A percentile compares a stretch with the other conserved stretches of the same genome.
phyloP scores from a whole-genome alignment of 2,329 filamentous ascomycete species.

The Alternaria hordeiaustralica region DNA sequence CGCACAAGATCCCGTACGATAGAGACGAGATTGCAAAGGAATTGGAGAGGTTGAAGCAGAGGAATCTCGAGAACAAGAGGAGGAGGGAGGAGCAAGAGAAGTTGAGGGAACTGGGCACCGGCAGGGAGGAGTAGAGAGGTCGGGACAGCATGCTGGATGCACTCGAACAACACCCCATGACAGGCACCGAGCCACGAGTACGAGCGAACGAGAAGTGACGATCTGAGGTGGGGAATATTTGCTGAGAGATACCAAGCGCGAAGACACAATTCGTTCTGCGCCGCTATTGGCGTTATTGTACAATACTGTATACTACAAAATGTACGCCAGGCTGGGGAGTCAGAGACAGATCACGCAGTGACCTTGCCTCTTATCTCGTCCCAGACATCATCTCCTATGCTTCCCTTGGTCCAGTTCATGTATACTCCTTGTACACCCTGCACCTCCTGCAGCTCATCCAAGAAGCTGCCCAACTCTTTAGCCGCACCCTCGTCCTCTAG shows the following conservation, averaged over 20 bases:
- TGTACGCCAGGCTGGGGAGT: background rate
- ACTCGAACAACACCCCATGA: background rate
- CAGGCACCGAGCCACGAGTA: background rate
- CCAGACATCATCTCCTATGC: constrained; percentile 48
- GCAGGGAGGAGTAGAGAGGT: constrained; percentile 20
- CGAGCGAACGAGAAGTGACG: background rate
- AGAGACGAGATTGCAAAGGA: constrained; percentile 84
- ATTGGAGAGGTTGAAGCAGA: constrained; percentile 71
- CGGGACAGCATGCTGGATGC: background rate
- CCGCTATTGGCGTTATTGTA: constrained; percentile 36
- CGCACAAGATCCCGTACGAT: constrained; percentile 77
- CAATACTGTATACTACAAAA: constrained; percentile 7
- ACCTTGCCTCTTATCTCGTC: constrained; percentile 48
- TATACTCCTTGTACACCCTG: constrained; percentile 83
- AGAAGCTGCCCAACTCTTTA: constrained; percentile 65
- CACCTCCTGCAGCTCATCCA: constrained; percentile 68
- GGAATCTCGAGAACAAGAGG: constrained; percentile 55
- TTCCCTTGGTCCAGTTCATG: constrained; percentile 64
- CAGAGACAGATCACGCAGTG: constrained; percentile 30
- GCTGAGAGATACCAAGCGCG: constrained; percentile 26
- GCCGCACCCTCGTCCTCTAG: constrained; percentile 65
- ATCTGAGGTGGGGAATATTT: background rate
- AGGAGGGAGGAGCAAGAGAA: constrained; percentile 53
- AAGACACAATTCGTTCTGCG: constrained; percentile 31
- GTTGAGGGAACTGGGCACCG: constrained; percentile 22